Conservation (phyloP, 768 basidiomycete genomes). For the Myochromella boudieri region DNA sequence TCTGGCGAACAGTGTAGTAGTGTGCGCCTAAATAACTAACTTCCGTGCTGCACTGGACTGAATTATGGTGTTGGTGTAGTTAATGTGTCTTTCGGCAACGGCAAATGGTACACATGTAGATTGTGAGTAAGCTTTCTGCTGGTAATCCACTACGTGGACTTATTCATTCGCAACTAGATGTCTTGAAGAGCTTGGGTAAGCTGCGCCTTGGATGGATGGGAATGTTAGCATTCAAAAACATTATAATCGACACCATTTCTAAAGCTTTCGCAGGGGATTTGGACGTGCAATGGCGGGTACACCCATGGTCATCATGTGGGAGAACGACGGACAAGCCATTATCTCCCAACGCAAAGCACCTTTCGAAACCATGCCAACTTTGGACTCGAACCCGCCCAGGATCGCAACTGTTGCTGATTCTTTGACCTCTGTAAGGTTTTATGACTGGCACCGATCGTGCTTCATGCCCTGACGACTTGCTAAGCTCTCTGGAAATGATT, state of each 20-base stretch:
- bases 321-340: constrained; percentile 62
- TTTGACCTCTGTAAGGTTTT: constrained; percentile 36
- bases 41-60: neutral
- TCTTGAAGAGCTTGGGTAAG: constrained; percentile 43
- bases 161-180: constrained; percentile 32
- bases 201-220: constrained; percentile 57
- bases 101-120: constrained; percentile 44
- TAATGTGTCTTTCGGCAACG: constrained; percentile 48
- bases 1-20: constrained; percentile 14
- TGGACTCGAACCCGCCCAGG: constrained; percentile 52
- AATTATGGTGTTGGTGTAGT: constrained; percentile 22
- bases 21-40: constrained; percentile 18
- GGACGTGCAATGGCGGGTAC: constrained; percentile 52
- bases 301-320: constrained; percentile 77
- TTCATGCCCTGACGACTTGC: neutral
- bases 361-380: constrained; percentile 53
- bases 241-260: neutral
- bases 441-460: no score
- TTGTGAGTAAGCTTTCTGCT: constrained; percentile 28
- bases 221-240: constrained; percentile 38
- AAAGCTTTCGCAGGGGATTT: constrained; percentile 48
- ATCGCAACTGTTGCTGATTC: constrained; percentile 39
- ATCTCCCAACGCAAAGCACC: constrained; percentile 64
- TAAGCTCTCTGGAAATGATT: constrained; percentile 40
- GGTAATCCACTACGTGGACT: neutral